phyloP scores from a whole-genome alignment of 2,329 filamentous ascomycete genomes.

The Fusarium citri region DNA sequence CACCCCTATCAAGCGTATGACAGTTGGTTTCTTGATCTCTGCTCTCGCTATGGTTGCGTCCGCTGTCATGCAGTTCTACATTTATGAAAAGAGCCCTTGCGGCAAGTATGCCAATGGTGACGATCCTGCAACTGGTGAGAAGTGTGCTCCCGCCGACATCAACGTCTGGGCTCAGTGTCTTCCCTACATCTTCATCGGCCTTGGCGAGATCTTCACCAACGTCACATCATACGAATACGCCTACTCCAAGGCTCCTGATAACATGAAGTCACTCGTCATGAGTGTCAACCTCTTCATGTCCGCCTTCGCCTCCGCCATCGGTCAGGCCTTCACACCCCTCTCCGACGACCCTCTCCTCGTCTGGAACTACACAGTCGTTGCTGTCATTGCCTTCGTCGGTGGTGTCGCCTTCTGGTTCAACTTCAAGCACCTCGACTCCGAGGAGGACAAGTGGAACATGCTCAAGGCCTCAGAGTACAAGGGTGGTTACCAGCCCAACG shows the following conservation, averaged over 20 bases:
- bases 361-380: constrained; percentile 77
- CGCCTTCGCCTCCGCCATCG: constrained; percentile 75
- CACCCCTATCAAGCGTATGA: constrained; percentile 81
- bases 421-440: constrained; percentile 71
- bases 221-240: constrained; percentile 78
- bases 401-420: constrained; percentile 75
- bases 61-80: constrained; percentile 68
- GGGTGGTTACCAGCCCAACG: constrained; percentile 55
- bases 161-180: constrained; percentile 71
- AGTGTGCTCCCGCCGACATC: constrained; percentile 69
- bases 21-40: constrained; percentile 74
- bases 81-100: constrained; percentile 73
- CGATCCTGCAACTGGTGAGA: constrained; percentile 26
- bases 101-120: constrained; percentile 62
- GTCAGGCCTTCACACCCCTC: constrained; percentile 74
- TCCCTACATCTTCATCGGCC: constrained; percentile 63
- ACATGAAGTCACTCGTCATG: constrained; percentile 83
- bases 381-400: constrained; percentile 71
- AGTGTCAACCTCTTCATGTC: constrained; percentile 77
- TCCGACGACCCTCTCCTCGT: constrained; percentile 73
- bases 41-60: constrained; percentile 70
- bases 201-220: constrained; percentile 66
- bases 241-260: constrained; percentile 80
- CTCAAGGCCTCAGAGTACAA: constrained; percentile 59
- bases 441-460: constrained; percentile 78